phyloP scores from a whole-genome alignment of 805 yeast species.

The Candida coquimbonensis region DNA sequence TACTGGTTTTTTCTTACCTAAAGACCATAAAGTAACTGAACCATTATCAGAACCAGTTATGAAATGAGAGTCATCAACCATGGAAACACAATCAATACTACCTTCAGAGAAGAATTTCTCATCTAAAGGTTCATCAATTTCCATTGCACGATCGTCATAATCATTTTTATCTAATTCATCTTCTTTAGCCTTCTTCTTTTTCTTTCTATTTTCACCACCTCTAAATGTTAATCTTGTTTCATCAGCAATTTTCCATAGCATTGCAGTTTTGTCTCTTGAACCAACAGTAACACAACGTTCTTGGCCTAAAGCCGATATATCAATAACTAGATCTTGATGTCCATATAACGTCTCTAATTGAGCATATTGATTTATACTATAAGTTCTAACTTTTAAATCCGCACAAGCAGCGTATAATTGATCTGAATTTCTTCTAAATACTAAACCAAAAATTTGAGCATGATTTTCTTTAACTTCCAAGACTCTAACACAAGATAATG shows the following conservation, averaged over 20 bases:
- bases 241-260: slow-evolving; percentile 95
- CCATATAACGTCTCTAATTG: slow-evolving; percentile 91
- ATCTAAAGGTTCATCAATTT: slow-evolving; percentile 26
- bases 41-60: slow-evolving; percentile 97
- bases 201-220: slow-evolving; percentile 63
- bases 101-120: slow-evolving; percentile 63
- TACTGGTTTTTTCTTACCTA: slow-evolving; percentile 83
- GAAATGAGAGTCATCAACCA: slow-evolving; percentile 90
- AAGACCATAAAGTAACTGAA: slow-evolving; percentile 80
- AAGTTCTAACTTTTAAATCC: slow-evolving; percentile 85
- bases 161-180: slow-evolving; percentile 6
- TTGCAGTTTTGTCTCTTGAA: slow-evolving; percentile 87
- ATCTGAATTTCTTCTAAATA: slow-evolving; percentile 74
- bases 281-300: slow-evolving; percentile 97
- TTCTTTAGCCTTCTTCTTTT: slow-evolving; percentile 27
- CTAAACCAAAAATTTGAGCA: slow-evolving; percentile 64
- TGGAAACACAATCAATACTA: slow-evolving; percentile 79
- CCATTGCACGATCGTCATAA: slow-evolving; percentile 22
- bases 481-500: slow-evolving; percentile 66
- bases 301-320: slow-evolving; percentile 69
- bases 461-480: slow-evolving; percentile 67
- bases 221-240: slow-evolving; percentile 90
- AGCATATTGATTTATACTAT: slow-evolving; percentile 75
- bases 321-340: slow-evolving; percentile 86
- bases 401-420: slow-evolving; percentile 90